A percentile compares a stretch with the other conserved stretches of the same genome.
Evolutionary conservation across 148 eudicot genomes (phyloP).

Genomic region (Camellia japonica): DNA sequence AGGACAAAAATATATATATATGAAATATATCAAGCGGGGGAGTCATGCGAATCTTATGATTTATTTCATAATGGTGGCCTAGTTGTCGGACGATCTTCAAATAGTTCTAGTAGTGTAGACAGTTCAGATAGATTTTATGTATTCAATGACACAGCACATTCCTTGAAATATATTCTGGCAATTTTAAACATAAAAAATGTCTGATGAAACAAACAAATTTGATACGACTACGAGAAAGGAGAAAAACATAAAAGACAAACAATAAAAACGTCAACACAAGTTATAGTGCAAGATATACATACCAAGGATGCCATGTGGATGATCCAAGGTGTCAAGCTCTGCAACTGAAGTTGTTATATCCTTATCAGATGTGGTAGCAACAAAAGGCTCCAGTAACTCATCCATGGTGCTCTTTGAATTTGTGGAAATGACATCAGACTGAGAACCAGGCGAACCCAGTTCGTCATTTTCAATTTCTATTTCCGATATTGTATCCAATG

Average conservation of each 20-base stretch:
- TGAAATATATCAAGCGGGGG: neutral
- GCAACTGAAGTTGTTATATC: conserved; percentile 33
- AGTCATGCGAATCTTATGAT: no score
- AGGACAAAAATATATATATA: neutral
- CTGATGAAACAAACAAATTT: neutral
- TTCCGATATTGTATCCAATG: conserved; percentile 56
- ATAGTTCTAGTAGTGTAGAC: neutral
- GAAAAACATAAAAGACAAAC: neutral
- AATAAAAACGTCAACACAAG: neutral
- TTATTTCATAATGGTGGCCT: neutral
- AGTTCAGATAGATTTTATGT: conserved; percentile 1
- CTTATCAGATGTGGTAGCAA: conserved; percentile 21
- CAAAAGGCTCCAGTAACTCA: conserved; percentile 46
- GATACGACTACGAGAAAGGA: neutral
- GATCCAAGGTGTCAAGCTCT: conserved; percentile 31
- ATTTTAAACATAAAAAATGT: neutral
- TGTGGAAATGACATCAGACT: conserved; percentile 38
- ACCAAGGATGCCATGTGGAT: conserved; percentile 46
- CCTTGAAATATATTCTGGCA: neutral
- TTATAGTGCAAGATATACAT: conserved; percentile 29
- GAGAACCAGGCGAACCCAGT: conserved; percentile 55
- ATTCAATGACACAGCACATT: neutral
- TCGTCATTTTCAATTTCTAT: conserved; percentile 53
- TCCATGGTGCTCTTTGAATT: conserved; percentile 33
- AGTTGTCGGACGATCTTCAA: neutral